Evolutionary conservation across 768 basidiomycete genomes (phyloP).

Genomic region (Hygrophorus russula): DNA sequence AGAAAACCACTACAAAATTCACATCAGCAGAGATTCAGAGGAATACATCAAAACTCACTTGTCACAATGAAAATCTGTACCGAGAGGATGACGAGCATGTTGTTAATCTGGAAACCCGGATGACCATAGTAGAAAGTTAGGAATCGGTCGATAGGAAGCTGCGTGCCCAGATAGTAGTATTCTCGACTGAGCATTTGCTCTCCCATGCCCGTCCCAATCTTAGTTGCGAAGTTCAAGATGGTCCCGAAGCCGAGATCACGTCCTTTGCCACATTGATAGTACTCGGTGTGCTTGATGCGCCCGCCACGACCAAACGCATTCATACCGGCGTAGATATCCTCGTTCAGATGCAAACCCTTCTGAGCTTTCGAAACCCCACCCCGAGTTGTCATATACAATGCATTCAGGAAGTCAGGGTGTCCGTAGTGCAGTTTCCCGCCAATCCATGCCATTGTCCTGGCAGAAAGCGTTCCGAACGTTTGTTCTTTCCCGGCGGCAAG

Average conservation of each 20-base stretch:
- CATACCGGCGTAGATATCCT: constrained; percentile 99
- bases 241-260: constrained; percentile 98
- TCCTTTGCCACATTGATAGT: constrained; percentile 98
- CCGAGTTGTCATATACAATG: constrained; percentile 94
- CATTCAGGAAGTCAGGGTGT: constrained; percentile 98
- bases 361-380: constrained; percentile 99
- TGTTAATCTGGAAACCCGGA: constrained; percentile 99
- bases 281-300: constrained; percentile 98
- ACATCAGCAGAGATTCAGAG: constrained; percentile 10
- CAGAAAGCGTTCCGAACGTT: constrained; percentile 97
- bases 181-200: constrained; percentile 99
- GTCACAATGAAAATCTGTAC: constrained; percentile 93
- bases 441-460: constrained; percentile 91
- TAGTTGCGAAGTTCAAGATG: constrained; percentile 98
- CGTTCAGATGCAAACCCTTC: constrained; percentile 97
- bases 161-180: constrained; percentile 97
- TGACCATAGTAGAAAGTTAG: constrained; percentile 99
- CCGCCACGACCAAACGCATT: constrained; percentile 95
- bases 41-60: constrained; percentile 38
- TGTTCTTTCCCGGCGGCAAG: constrained; percentile 99
- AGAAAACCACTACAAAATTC: constrained; percentile 65
- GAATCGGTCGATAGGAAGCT: constrained; percentile 96
- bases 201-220: constrained; percentile 99
- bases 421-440: constrained; percentile 99
- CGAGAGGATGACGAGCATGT: constrained; percentile 95